phyloP scores from a whole-genome alignment of 2,329 filamentous ascomycete genomes.

The Trichophyton benhamiae region DNA sequence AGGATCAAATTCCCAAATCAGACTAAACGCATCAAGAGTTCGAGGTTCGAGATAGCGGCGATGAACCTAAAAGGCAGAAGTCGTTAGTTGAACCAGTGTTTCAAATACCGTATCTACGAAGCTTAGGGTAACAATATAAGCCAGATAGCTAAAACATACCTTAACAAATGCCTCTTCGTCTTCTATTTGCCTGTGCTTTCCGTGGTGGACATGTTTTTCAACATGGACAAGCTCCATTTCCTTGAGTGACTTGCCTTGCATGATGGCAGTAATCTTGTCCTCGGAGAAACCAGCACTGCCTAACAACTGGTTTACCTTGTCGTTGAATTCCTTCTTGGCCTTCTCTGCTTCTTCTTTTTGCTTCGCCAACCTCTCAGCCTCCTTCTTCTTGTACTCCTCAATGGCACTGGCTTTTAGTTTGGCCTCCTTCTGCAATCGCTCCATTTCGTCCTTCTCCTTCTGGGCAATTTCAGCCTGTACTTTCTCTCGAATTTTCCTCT shows the following conservation, averaged over 20 bases:
- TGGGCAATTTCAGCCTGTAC: constrained; percentile 23
- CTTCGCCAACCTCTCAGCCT: constrained; percentile 37
- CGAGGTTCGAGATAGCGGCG: constrained; percentile 35
- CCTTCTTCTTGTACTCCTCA: constrained; percentile 41
- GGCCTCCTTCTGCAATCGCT: constrained; percentile 16
- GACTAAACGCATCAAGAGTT: constrained; percentile 34
- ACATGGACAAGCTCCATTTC: background rate
- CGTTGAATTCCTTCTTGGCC: constrained; percentile 40
- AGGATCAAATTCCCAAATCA: constrained; percentile 37
- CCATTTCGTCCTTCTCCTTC: constrained; percentile 26
- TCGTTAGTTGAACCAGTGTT: background rate
- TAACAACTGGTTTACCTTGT: constrained; percentile 29
- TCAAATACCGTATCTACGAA: background rate
- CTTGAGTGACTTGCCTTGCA: constrained; percentile 17
- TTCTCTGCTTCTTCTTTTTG: constrained; percentile 40
- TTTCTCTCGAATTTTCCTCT: constrained; percentile 35
- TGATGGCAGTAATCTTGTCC: constrained; percentile 31
- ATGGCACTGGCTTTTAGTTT: constrained; percentile 41
- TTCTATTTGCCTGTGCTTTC: background rate
- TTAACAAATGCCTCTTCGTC: constrained; percentile 18
- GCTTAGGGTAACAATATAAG: background rate
- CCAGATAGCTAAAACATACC: background rate
- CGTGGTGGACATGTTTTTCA: background rate
- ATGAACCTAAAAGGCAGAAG: constrained; percentile 26
- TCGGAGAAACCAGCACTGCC: constrained; percentile 26